These are phyloP conservation scores for Boletus coccyginus DNA, from an alignment of 768 basidiomycete species.

Conservation along the genomic window DNA sequence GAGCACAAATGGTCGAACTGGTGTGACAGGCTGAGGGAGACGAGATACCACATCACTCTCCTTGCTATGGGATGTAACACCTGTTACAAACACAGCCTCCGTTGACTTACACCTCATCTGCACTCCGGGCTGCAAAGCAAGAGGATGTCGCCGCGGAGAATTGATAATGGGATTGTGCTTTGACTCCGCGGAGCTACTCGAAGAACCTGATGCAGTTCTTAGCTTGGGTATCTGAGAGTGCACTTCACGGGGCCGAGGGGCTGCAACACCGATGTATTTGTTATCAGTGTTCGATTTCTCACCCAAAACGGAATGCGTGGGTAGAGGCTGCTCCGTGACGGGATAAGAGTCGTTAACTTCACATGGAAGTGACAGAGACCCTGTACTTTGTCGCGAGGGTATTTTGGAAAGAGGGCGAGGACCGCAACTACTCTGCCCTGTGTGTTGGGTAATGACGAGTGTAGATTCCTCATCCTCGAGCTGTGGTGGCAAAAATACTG, in stretches of 20 bases:
- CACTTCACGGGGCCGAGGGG: constrained; percentile 8
- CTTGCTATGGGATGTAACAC: constrained; percentile 7
- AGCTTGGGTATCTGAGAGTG: constrained; percentile 32
- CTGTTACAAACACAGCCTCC: neutral
- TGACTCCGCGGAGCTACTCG: constrained; percentile 20
- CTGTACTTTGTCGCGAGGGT: constrained; percentile 31
- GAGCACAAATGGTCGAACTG: constrained; percentile 41
- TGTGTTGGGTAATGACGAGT: constrained; percentile 6
- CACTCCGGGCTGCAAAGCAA: constrained; percentile 3
- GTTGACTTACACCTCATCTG: neutral
- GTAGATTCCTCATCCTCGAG: constrained; percentile 1
- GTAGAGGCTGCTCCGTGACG: neutral
- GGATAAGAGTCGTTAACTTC: neutral
- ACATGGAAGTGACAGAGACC: constrained; percentile 6
- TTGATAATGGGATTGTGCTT: neutral
- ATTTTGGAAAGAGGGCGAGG: constrained; percentile 38
- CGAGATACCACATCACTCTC: constrained; percentile 25
- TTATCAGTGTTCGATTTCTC: constrained; percentile 17
- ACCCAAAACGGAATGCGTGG: constrained; percentile 1
- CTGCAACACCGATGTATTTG: neutral
- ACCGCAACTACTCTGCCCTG: constrained; percentile 32
- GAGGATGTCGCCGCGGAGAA: constrained; percentile 2
- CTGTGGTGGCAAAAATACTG: neutral
- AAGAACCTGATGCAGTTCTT: constrained; percentile 27
- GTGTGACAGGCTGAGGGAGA: constrained; percentile 43